These are phyloP conservation scores for Dichomitus squalens DNA, from an alignment of 1,284 basidiomycete genomes.

Conservation along the genomic window DNA sequence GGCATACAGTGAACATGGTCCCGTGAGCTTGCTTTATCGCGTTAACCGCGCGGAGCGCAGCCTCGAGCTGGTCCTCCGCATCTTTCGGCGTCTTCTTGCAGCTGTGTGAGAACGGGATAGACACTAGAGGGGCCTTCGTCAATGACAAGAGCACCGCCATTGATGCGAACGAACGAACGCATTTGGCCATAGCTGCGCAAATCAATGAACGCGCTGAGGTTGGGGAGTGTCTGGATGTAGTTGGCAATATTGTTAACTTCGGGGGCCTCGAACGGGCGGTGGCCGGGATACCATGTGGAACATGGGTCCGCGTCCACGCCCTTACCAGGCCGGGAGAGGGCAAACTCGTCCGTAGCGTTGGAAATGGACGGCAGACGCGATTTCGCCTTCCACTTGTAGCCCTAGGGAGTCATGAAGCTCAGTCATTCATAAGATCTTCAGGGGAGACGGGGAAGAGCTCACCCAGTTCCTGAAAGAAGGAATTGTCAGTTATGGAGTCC, in stretches of 20 bases:
- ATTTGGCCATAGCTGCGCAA: conserved; percentile 86
- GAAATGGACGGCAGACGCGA: conserved; percentile 29
- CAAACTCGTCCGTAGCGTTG: conserved; percentile 19
- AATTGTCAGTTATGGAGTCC: neutral
- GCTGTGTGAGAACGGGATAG: conserved; percentile 73
- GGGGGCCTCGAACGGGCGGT: conserved; percentile 70
- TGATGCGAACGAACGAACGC: conserved; percentile 50
- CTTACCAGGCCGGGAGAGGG: conserved; percentile 29
- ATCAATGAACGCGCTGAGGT: conserved; percentile 69
- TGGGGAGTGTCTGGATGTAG: conserved; percentile 60
- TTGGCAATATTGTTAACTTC: conserved; percentile 79
- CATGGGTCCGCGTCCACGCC: conserved; percentile 52
- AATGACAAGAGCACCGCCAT: neutral
- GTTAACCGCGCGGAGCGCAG: conserved; percentile 69
- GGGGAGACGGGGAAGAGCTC: neutral
- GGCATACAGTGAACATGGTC: conserved; percentile 47
- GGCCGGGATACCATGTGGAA: conserved; percentile 75
- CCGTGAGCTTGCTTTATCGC: conserved; percentile 65
- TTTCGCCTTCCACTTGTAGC: conserved; percentile 61
- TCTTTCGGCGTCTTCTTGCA: conserved; percentile 72
- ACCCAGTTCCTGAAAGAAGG: conserved; percentile 33
- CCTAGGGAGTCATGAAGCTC: conserved; percentile 36
- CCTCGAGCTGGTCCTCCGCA: conserved; percentile 83
- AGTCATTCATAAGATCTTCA: neutral
- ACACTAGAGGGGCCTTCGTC: conserved; percentile 43